These are phyloP conservation scores for Globisporangium solare DNA, from an alignment of 352 stramenopile genomes.

Conservation along the genomic window DNA sequence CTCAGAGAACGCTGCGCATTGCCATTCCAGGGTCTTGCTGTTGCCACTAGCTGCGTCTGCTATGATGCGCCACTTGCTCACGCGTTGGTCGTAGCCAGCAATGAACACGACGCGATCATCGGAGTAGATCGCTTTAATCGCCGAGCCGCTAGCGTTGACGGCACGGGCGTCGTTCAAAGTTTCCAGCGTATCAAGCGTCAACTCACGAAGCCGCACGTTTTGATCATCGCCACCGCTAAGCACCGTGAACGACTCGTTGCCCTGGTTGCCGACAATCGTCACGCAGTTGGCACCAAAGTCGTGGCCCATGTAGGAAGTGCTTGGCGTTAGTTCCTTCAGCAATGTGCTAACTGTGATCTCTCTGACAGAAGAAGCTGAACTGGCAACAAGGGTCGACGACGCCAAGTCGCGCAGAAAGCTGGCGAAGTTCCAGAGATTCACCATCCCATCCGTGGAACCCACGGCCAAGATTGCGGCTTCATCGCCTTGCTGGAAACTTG, in stretches of 20 bases:
- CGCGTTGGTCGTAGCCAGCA: constrained; percentile 82
- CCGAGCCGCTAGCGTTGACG: constrained; percentile 74
- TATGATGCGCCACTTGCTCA: constrained; percentile 60
- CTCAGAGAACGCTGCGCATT: constrained; percentile 61
- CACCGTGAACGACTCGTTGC: constrained; percentile 37
- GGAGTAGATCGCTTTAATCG: constrained; percentile 66
- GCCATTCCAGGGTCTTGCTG: constrained; percentile 34
- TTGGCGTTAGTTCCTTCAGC: constrained; percentile 32
- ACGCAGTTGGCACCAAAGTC: constrained; percentile 85
- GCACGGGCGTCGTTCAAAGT: constrained; percentile 25
- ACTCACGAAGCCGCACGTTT: constrained; percentile 41
- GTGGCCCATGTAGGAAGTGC: constrained; percentile 63
- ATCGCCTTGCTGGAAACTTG: constrained; percentile 29
- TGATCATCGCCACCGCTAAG: constrained; percentile 84
- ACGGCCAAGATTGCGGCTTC: constrained; percentile 51
- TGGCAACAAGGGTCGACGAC: not conserved
- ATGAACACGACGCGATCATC: constrained; percentile 43
- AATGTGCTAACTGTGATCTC: not conserved
- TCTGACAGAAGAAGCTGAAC: not conserved
- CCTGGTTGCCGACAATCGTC: constrained; percentile 18
- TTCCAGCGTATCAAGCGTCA: constrained; percentile 30
- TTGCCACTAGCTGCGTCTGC: not conserved
- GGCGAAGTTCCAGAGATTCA: constrained; percentile 71
- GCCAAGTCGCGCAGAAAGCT: constrained; percentile 21
- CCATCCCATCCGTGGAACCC: constrained; percentile 74